Conservation (phyloP, 441 rosid species). For the Erodium texanum region DNA sequence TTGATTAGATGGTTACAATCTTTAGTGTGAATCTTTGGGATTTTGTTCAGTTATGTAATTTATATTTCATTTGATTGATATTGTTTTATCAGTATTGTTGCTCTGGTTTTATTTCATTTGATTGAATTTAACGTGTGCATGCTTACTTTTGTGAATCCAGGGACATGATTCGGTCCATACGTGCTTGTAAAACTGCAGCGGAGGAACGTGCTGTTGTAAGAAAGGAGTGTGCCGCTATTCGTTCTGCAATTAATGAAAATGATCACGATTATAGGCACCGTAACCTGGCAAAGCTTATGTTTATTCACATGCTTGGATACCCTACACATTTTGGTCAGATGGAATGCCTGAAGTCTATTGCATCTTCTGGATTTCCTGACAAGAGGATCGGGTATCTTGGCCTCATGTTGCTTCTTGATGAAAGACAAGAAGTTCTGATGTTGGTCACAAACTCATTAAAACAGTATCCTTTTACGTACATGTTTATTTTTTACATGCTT, state of each 20-base stretch:
- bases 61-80: too few species aligned
- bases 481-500: constrained; percentile 9
- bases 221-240: constrained; percentile 95
- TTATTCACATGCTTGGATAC: constrained; percentile 98
- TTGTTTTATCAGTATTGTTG: too few species aligned
- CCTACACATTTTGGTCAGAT: constrained; percentile 99
- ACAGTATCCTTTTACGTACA: constrained; percentile 66
- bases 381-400: constrained; percentile 98
- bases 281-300: constrained; percentile 96
- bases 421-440: constrained; percentile 99
- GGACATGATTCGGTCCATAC: constrained; percentile 98
- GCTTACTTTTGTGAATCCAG: constrained; percentile 34
- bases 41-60: too few species aligned
- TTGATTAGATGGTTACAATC: too few species aligned
- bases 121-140: not conserved
- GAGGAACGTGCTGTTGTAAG: constrained; percentile 95
- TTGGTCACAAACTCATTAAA: constrained; percentile 95
- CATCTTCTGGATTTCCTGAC: constrained; percentile 92
- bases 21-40: too few species aligned
- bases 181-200: constrained; percentile 98
- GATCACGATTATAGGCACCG: constrained; percentile 82
- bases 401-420: constrained; percentile 96
- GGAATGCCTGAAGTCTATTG: constrained; percentile 95
- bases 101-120: too few species aligned
- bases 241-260: constrained; percentile 77